Percentiles rank a stretch among this genome's conserved stretches.
phyloP scores from a whole-genome alignment of 2,329 filamentous ascomycete genomes.

The Aspergillus glaucus region DNA sequence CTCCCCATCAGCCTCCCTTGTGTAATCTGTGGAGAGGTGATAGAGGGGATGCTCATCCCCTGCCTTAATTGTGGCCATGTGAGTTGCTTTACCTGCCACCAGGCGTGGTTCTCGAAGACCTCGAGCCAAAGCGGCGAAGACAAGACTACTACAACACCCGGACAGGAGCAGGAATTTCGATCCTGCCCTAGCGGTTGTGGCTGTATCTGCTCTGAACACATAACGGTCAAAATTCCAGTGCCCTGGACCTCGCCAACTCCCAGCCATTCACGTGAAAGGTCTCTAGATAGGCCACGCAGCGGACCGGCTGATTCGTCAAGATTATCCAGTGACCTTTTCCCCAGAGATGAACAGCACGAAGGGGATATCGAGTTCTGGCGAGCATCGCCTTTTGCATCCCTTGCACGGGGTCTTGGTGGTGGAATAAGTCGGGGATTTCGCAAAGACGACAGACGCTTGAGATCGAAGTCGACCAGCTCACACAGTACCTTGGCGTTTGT shows the following conservation, averaged over 20 bases:
- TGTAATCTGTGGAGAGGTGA: slow-evolving; percentile 37
- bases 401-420: slow-evolving; percentile 37
- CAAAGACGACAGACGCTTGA: slow-evolving; percentile 26
- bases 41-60: slow-evolving; percentile 41
- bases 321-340: slow-evolving; percentile 7
- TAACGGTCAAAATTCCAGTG: slow-evolving; percentile 26
- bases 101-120: slow-evolving; percentile 32
- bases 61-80: slow-evolving; percentile 45
- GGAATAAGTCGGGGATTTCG: slow-evolving; percentile 37
- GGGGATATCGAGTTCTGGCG: slow-evolving; percentile 32
- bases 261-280: slow-evolving; percentile 12
- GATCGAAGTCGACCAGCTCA: slow-evolving; percentile 8
- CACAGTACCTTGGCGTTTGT: slow-evolving; percentile 7
- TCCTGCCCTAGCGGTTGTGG: slow-evolving; percentile 44
- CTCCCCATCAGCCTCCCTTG: slow-evolving; percentile 34
- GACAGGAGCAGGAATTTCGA: slow-evolving; percentile 14
- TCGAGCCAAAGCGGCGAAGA: slow-evolving; percentile 9
- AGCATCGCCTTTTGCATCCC: slow-evolving; percentile 33
- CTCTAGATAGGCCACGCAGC: slow-evolving; percentile 8
- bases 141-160: slow-evolving; percentile 4
- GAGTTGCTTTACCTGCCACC: slow-evolving; percentile 41
- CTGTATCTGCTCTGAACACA: slow-evolving; percentile 39
- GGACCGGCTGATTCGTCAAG: slow-evolving; percentile 9
- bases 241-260: slow-evolving; percentile 19
- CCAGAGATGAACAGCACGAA: slow-evolving; percentile 22